A percentile compares a stretch with the other conserved stretches of the same genome.
Evolutionary conservation across 306 rosid species (phyloP).

Genomic region (Rosa multiflora): DNA sequence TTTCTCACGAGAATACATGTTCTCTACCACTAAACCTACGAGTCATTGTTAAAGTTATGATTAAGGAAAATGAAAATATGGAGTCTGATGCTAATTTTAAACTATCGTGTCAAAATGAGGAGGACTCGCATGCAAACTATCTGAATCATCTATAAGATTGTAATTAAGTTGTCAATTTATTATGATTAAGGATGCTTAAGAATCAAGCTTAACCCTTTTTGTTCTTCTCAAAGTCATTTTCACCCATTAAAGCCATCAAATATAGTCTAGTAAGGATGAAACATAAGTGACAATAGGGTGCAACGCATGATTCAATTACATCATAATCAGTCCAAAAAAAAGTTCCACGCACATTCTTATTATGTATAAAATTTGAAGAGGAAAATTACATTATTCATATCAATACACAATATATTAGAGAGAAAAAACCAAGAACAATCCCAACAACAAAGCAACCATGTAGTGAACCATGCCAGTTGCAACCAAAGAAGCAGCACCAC

Average conservation of each 20-base stretch:
- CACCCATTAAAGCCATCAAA: neutral
- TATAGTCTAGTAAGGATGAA: neutral
- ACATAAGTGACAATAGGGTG: neutral
- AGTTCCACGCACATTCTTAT: neutral
- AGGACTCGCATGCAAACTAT: too few relatives aligned
- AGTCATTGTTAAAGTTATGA: too few relatives aligned
- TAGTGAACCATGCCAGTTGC: conserved; percentile 14
- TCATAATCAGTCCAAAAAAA: neutral
- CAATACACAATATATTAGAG: neutral
- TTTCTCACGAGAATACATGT: too few relatives aligned
- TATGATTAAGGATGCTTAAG: neutral
- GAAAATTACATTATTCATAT: neutral
- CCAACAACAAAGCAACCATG: conserved; percentile 22
- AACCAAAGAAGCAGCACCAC: conserved; percentile 35
- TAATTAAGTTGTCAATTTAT: neutral
- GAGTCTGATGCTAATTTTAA: too few relatives aligned
- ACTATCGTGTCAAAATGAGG: too few relatives aligned
- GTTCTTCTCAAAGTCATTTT: neutral
- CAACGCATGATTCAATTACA: neutral
- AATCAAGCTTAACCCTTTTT: neutral
- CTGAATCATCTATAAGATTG: neutral
- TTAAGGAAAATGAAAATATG: too few relatives aligned
- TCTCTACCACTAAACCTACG: too few relatives aligned
- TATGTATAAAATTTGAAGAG: neutral
- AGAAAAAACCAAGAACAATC: neutral